phyloP scores from a whole-genome alignment of 345 rosid species.

The Rhodomyrtus tomentosa region DNA sequence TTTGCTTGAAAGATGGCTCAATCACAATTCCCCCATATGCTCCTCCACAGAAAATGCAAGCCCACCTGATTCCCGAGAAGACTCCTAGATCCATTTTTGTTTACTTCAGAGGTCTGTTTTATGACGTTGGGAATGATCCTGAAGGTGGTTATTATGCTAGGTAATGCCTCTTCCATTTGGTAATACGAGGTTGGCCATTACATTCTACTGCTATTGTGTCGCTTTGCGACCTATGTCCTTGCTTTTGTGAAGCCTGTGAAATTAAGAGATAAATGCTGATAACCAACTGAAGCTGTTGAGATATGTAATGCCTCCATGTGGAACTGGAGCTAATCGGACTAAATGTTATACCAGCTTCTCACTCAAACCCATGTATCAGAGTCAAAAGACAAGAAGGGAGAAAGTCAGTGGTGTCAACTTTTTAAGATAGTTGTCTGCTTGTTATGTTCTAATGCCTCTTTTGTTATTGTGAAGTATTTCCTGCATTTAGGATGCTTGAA shows the following conservation, averaged over 20 bases:
- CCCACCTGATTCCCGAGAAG: constrained; percentile 73
- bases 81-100: constrained; percentile 93
- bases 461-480: not conserved
- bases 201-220: not conserved
- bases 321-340: not conserved
- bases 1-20: constrained; percentile 91
- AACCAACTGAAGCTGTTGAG: not conserved
- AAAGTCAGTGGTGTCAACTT: not conserved
- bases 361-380: not conserved
- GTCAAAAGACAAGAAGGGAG: not conserved
- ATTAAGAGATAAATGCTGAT: not conserved
- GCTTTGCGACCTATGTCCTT: not conserved
- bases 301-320: not conserved
- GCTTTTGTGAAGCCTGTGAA: not conserved
- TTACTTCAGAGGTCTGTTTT: constrained; percentile 93
- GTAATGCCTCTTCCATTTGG: constrained; percentile 18
- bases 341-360: not conserved
- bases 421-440: not conserved
- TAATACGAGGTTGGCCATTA: not conserved
- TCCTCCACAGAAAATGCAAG: constrained; percentile 95
- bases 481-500: not conserved
- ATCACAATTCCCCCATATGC: constrained; percentile 98
- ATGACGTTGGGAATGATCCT: constrained; percentile 94
- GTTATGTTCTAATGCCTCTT: not conserved
- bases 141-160: constrained; percentile 99